Conservation (phyloP, 192 early-diverging fungal genomes). For the Funneliformis geosporum region DNA sequence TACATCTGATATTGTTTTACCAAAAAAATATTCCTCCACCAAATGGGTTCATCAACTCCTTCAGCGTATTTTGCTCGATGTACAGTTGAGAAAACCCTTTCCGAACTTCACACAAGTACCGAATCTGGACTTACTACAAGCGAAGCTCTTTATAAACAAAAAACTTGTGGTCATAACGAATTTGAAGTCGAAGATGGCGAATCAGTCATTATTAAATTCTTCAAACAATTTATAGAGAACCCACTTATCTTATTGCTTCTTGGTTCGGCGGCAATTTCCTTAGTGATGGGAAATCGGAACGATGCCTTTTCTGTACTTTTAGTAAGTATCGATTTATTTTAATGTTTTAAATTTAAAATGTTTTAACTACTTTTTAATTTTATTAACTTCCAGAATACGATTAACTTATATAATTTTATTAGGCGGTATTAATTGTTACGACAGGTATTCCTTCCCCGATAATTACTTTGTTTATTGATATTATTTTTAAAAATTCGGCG, state of each 20-base stretch:
- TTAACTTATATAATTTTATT: not conserved
- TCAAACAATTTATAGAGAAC: conserved; percentile 83
- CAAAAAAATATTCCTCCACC: not conserved
- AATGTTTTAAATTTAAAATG: not conserved
- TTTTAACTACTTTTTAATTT: not conserved
- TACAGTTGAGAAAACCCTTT: conserved; percentile 46
- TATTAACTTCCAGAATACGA: not conserved
- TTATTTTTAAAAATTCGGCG: not conserved
- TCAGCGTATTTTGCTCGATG: conserved; percentile 56
- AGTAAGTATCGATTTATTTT: conserved; percentile 44
- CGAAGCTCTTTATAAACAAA: conserved; percentile 46
- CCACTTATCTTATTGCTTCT: conserved; percentile 80
- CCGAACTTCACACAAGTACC: conserved; percentile 46
- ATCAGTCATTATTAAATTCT: conserved; percentile 66
- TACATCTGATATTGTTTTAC: not conserved
- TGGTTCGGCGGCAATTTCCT: conserved; percentile 69
- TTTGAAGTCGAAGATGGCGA: conserved; percentile 69
- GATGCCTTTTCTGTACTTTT: conserved; percentile 85
- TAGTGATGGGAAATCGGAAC: conserved; percentile 73
- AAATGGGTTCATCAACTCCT: conserved; percentile 40
- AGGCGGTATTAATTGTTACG: conserved; percentile 50
- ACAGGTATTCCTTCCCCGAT: conserved; percentile 36
- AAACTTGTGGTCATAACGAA: conserved; percentile 65
- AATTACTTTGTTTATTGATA: not conserved
- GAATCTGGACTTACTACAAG: conserved; percentile 45